Base-by-base conservation (phyloP, 2,329 filamentous ascomycete genomes). In the Colletotrichum liriopes region DNA sequence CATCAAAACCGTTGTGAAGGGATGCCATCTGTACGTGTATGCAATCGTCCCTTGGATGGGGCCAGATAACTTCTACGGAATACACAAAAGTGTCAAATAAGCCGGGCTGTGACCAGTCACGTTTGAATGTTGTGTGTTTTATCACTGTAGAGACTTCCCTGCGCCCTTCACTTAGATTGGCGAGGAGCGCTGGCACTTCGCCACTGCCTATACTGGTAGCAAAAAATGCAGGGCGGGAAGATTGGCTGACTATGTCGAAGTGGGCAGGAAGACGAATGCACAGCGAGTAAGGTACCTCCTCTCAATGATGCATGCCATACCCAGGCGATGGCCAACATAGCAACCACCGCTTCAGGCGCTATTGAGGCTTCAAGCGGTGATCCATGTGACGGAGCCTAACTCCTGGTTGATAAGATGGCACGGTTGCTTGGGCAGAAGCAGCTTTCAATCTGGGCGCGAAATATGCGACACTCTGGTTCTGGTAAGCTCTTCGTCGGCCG, bases 1-100 rank as follows among this genome's bases (percentile, higher is more conserved):
- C 58, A 56, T 51, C 35, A 45, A 37, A 29, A 54, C 47, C 63
- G 54, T 61, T 41, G 45, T 49, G 64, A 65, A 62, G 26, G 56
- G 63, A 62, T 63, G 51, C 9, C 14, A 58, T 62, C 49, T 51
- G 54, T 29, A 23, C 35, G 62, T 52, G 37, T 54, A 54, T 60
- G 52, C 32, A 37, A 32, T 23, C 51, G 32, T 37, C 41, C 41
- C 58, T 39, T 51, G 23, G n/a, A 39, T n/a, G 49, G 41, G 32
- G 32, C 20, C 45, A 59, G 52, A 41, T 41, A 64, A 52, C 32
- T 65, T 45, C 23, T 26, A 37, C 52, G 20, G 41, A 72, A 65
- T 72, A 60, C 66, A 72, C 54, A 72, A 55, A 65, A 69, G 14
- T 70, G n/a, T 49, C 32, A 59, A 65, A 20, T 16, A 26, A 7